Base-by-base conservation (phyloP, 2,329 filamentous ascomycete species). In the Stachybotrys elegans region DNA sequence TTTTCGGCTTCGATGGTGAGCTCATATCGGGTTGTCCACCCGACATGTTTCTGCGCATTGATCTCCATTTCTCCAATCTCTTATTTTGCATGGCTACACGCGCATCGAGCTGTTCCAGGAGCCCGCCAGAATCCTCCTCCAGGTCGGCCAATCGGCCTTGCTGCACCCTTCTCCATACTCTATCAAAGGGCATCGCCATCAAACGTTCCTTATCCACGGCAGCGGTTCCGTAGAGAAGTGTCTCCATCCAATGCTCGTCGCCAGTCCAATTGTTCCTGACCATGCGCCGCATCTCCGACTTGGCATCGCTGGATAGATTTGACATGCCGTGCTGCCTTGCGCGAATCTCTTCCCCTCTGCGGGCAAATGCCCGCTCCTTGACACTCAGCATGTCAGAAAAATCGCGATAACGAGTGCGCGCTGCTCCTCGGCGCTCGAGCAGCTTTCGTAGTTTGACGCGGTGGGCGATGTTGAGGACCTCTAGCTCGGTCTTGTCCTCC, bases 201-300 rank as follows among this genome's bases (percentile, higher is more conserved):
- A 93, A 68, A 0, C 72, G 75, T 48, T 86, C 84, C 23, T 71
- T 76, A 21, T 69, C 69, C 3, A 71, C 65, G 7, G 69, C 69
- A 17, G 71, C 69, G 37, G 88, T 83, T 2, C 87, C 87, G 41
- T 83, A 73, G 0, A 93, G 60, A 17, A 95, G 67, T 3, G 79
- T 72, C 39, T 88, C 77, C 54, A 88, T 75, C 84, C 89, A 92
- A 44, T 79, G 76, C 47, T 84, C 78, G 55, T 84, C 81, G 2
- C 88, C 90, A 13, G 86, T 73, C 90, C 90, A 95, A 52, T 89
- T 88, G 48, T 83, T 81, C 27, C 76, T 73, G 22, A 90, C 67
- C 3, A 76, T 72, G 34, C 76, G 78, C 53, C 83, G 75, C 45
- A 88, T 67, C 31, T 78, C 68, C 1, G 62, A 52, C 36, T 67